Conservation (phyloP, 108 stramenopile species). For the Mediolabrus comicus region DNA sequence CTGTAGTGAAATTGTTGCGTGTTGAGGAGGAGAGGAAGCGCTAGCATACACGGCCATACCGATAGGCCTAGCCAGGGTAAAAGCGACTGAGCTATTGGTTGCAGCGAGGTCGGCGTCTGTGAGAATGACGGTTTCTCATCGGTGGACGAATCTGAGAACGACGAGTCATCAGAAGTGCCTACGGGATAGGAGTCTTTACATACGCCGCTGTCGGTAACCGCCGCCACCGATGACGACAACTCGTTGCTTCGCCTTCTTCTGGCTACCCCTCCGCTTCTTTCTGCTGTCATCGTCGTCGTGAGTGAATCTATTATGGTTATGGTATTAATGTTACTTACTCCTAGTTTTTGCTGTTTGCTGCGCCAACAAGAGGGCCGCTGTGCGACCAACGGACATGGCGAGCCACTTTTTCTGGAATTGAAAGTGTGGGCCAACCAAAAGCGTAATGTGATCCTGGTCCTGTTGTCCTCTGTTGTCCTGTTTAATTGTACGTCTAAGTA, state of each 20-base stretch:
- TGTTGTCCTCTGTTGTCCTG: too few species aligned
- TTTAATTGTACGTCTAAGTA: too few species aligned
- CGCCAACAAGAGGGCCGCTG: too few species aligned
- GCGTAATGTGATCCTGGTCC: too few species aligned
- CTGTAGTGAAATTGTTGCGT: conserved; percentile 44
- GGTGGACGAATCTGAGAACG: not conserved
- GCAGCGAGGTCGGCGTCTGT: not conserved
- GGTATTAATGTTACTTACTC: too few species aligned
- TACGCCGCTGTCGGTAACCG: too few species aligned
- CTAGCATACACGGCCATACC: conserved; percentile 80
- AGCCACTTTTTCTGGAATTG: too few species aligned
- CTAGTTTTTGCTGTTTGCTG: too few species aligned
- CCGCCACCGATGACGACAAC: not conserved
- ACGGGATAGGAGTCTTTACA: not conserved
- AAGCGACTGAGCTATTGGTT: not conserved
- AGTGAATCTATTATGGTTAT: too few species aligned
- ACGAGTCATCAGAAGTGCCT: not conserved
- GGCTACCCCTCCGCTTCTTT: not conserved
- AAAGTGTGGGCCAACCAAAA: too few species aligned
- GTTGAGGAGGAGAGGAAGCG: conserved; percentile 66
- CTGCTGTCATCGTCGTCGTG: not conserved
- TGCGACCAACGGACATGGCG: too few species aligned
- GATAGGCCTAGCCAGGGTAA: conserved; percentile 63
- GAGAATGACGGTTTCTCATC: not conserved
- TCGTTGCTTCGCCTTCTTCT: not conserved